phyloP scores from a whole-genome alignment of 2,329 filamentous ascomycete genomes.

The Cryphonectria parasitica region DNA sequence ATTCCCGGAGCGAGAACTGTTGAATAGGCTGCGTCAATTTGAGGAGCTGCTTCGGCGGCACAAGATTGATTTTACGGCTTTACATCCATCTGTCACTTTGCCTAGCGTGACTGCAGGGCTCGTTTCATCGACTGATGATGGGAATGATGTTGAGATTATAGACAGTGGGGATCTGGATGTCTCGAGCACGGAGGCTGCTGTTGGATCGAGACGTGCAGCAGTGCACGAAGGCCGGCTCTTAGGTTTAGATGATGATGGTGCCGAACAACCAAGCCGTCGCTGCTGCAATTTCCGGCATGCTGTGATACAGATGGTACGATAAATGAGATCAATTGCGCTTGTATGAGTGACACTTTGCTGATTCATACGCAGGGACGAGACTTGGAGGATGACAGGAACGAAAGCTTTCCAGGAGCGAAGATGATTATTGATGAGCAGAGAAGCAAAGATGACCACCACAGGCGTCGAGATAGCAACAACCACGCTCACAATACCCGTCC shows the following conservation, averaged over 20 bases:
- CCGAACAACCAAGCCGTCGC: neutral
- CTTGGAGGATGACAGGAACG: neutral
- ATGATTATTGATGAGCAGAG: neutral
- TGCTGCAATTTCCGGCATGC: neutral
- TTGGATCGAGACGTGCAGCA: neutral
- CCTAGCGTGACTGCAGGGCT: constrained; percentile 15
- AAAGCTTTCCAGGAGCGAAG: neutral
- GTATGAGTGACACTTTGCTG: neutral
- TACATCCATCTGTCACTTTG: constrained; percentile 35
- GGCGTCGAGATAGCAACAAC: neutral
- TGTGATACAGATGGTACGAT: neutral
- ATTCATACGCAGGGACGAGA: neutral
- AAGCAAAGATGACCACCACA: neutral
- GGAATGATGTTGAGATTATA: neutral
- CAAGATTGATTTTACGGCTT: constrained; percentile 56
- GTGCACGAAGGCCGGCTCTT: neutral
- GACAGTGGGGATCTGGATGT: constrained; percentile 30
- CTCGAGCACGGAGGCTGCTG: constrained; percentile 18
- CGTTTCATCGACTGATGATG: neutral
- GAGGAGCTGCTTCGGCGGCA: constrained; percentile 60
- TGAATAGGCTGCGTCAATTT: constrained; percentile 60
- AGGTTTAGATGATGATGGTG: neutral
- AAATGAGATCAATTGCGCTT: neutral
- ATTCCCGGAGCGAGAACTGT: constrained; percentile 61
- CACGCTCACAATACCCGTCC: neutral